Evolutionary conservation across 108 stramenopile genomes (phyloP).

Genomic region (Nannochloropsis salina): DNA sequence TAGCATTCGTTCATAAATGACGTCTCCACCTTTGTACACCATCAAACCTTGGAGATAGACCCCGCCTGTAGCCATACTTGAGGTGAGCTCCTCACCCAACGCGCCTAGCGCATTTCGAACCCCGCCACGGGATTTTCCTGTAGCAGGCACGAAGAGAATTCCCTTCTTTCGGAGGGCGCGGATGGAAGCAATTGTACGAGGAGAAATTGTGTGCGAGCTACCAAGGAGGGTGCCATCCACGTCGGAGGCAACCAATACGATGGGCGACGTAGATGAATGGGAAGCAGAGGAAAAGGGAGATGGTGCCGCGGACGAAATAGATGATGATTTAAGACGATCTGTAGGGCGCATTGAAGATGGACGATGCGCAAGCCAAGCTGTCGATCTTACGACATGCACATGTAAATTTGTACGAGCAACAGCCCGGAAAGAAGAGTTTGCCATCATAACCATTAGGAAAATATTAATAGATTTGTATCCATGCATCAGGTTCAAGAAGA

Average conservation of each 20-base stretch:
- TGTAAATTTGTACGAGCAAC: too few relatives aligned
- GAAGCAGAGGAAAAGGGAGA: neutral
- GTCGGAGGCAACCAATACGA: neutral
- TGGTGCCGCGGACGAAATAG: neutral
- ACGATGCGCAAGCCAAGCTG: too few relatives aligned
- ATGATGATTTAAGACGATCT: too few relatives aligned
- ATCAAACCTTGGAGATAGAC: neutral
- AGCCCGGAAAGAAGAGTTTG: too few relatives aligned
- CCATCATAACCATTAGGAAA: too few relatives aligned
- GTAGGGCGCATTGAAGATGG: too few relatives aligned
- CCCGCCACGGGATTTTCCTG: neutral
- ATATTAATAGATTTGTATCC: too few relatives aligned
- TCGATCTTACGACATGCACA: too few relatives aligned
- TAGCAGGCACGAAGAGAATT: neutral
- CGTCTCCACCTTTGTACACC: neutral
- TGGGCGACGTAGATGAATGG: neutral
- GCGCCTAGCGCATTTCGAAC: neutral
- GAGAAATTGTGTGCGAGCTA: neutral
- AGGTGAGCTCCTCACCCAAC: neutral
- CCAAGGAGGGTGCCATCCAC: neutral
- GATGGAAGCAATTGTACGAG: neutral
- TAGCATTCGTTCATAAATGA: neutral
- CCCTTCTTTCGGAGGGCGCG: neutral
- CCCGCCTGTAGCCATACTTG: neutral
- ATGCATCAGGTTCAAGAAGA: too few relatives aligned